Evolutionary conservation across 345 rosid genomes (phyloP).

Genomic region (Zanthoxylum bungeanum): DNA sequence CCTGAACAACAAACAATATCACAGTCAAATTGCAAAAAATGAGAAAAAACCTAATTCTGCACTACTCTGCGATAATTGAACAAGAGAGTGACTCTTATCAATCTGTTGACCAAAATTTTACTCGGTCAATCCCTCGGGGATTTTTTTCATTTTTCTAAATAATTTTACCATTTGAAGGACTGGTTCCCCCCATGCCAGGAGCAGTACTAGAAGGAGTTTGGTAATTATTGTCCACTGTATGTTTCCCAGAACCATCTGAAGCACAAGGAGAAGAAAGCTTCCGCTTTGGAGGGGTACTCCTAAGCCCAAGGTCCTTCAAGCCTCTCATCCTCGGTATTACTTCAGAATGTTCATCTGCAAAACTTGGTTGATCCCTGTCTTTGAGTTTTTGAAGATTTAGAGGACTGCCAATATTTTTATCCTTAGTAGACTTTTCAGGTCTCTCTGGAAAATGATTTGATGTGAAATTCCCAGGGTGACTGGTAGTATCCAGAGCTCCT

Average conservation of each 20-base stretch:
- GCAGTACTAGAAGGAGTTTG: conserved; percentile 44
- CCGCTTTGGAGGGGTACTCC: conserved; percentile 55
- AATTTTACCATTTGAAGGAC: conserved; percentile 55
- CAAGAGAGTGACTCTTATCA: conserved; percentile 15
- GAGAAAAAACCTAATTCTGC: conserved; percentile 16
- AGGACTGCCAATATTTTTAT: conserved; percentile 23
- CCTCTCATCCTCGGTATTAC: conserved; percentile 80
- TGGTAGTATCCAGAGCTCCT: conserved; percentile 39
- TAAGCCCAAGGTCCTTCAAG: conserved; percentile 78
- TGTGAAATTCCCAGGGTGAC: conserved; percentile 29
- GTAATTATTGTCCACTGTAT: conserved; percentile 34
- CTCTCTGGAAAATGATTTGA: conserved; percentile 28
- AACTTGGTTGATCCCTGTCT: conserved; percentile 36
- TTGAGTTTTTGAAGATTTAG: conserved; percentile 24
- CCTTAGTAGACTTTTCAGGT: conserved; percentile 29
- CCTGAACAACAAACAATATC: conserved; percentile 28
- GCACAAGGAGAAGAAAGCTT: conserved; percentile 44
- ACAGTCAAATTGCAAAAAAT: conserved; percentile 25
- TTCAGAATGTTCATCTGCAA: conserved; percentile 50
- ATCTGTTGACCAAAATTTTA: conserved; percentile 21
- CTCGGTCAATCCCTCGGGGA: conserved; percentile 12
- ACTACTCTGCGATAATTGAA: conserved; percentile 19
- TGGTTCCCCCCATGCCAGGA: conserved; percentile 43
- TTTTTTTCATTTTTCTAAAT: conserved; percentile 19
- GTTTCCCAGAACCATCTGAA: conserved; percentile 44